phyloP scores from a whole-genome alignment of 139 green algal genomes.

The Picochlorum costavermella region DNA sequence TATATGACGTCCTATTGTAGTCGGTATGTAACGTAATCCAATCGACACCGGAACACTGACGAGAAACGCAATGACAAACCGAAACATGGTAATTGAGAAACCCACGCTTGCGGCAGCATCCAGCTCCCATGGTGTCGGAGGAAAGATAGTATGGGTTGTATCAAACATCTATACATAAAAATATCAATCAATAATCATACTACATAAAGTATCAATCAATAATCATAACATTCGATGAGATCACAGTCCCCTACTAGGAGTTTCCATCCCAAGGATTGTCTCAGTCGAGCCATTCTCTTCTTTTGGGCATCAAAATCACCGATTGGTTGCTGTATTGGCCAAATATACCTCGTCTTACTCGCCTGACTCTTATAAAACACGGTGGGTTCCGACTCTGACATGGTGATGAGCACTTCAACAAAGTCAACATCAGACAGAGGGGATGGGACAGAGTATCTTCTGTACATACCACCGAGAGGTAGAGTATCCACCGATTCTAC shows the following conservation, averaged over 20 bases:
- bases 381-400: background rate
- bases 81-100: slow-evolving; percentile 34
- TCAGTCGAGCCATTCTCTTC: slow-evolving; percentile 46
- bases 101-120: background rate
- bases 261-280: slow-evolving; percentile 50
- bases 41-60: slow-evolving; percentile 25
- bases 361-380: slow-evolving; percentile 47
- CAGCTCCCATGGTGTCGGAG: slow-evolving; percentile 23
- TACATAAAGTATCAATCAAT: slow-evolving; percentile 8
- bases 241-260: slow-evolving; percentile 55
- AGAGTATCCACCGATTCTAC: no score
- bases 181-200: background rate
- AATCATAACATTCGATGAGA: slow-evolving; percentile 62
- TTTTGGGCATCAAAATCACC: slow-evolving; percentile 56
- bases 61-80: slow-evolving; percentile 48
- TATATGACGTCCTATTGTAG: slow-evolving; percentile 46
- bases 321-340: slow-evolving; percentile 61
- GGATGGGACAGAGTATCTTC: slow-evolving; percentile 2
- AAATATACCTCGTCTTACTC: slow-evolving; percentile 67
- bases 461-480: background rate
- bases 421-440: background rate
- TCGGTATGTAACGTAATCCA: slow-evolving; percentile 24
- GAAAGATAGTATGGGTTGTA: background rate
- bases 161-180: background rate
- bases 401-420: background rate